Evolutionary conservation across 169 alveolate genomes (phyloP).

Genomic region (Plasmodium fragile): DNA sequence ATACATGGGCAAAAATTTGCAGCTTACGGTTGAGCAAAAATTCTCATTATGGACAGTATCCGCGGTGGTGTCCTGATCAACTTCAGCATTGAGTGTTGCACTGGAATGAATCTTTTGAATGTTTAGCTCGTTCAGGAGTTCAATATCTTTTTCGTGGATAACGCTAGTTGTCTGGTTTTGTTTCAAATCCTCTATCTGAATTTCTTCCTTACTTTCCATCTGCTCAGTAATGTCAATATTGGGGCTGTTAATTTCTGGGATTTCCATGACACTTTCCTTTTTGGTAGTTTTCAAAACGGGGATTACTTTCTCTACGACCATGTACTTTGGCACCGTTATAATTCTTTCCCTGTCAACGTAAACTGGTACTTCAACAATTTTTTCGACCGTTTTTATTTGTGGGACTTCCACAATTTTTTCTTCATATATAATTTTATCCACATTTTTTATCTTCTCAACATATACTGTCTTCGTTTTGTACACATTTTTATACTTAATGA

Average conservation of each 20-base stretch:
- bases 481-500: conserved; percentile 84
- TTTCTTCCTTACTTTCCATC: conserved; percentile 78
- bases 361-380: conserved; percentile 89
- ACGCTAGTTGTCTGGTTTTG: conserved; percentile 51
- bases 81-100: conserved; percentile 35
- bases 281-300: conserved; percentile 87
- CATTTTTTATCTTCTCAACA: conserved; percentile 86
- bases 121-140: conserved; percentile 31
- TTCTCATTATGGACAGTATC: conserved; percentile 28
- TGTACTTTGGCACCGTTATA: conserved; percentile 85
- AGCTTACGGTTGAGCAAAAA: conserved; percentile 40
- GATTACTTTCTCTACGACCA: conserved; percentile 88
- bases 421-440: conserved; percentile 84
- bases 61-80: conserved; percentile 35
- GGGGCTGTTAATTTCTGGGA: conserved; percentile 80
- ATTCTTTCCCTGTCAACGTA: conserved; percentile 86
- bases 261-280: conserved; percentile 79
- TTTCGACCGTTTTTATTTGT: conserved; percentile 87
- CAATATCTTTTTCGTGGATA: conserved; percentile 21
- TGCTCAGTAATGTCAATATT: conserved; percentile 52
- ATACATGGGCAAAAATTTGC: conserved; percentile 46
- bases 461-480: conserved; percentile 86
- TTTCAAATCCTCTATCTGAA: conserved; percentile 31
- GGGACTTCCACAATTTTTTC: conserved; percentile 90
- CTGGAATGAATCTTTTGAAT: conserved; percentile 15